Conservation (phyloP, 768 basidiomycete genomes). For the Multifurca ochricompacta region DNA sequence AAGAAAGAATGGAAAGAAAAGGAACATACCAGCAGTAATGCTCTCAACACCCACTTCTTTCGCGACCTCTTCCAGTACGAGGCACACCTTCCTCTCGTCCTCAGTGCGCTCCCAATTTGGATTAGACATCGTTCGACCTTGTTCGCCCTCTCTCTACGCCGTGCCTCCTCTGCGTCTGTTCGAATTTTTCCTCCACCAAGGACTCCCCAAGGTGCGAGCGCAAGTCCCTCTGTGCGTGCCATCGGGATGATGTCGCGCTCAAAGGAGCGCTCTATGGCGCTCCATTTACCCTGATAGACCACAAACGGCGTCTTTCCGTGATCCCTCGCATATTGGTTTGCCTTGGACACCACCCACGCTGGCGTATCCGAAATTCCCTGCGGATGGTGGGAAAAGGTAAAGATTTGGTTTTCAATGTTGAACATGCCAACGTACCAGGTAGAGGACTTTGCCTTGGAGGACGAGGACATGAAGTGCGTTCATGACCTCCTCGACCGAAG, state of each 20-base stretch:
- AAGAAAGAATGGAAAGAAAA: no score
- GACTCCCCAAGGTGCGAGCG: constrained; percentile 37
- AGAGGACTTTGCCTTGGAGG: constrained; percentile 39
- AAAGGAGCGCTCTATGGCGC: constrained; percentile 30
- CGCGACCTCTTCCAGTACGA: constrained; percentile 34
- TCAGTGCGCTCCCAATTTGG: constrained; percentile 31
- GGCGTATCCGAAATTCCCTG: constrained; percentile 25
- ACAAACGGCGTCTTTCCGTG: constrained; percentile 33
- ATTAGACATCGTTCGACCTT: constrained; percentile 27
- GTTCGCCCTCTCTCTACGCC: constrained; percentile 28
- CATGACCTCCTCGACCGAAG: constrained; percentile 51
- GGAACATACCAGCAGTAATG: constrained; percentile 21
- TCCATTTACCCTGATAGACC: constrained; percentile 33
- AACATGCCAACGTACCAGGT: constrained; percentile 21
- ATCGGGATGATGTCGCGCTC: constrained; percentile 36
- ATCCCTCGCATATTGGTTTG: constrained; percentile 34
- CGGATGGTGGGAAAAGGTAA: background rate
- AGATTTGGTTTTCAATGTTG: no score
- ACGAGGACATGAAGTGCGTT: constrained; percentile 44
- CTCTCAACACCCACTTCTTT: constrained; percentile 31
- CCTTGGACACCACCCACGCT: constrained; percentile 33
- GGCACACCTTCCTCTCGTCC: constrained; percentile 28
- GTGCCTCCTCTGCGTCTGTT: constrained; percentile 32
- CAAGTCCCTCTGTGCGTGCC: constrained; percentile 30
- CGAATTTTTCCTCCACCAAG: constrained; percentile 35